These are phyloP conservation scores for Lumnitzera racemosa DNA, from an alignment of 345 rosid genomes.

Conservation along the genomic window DNA sequence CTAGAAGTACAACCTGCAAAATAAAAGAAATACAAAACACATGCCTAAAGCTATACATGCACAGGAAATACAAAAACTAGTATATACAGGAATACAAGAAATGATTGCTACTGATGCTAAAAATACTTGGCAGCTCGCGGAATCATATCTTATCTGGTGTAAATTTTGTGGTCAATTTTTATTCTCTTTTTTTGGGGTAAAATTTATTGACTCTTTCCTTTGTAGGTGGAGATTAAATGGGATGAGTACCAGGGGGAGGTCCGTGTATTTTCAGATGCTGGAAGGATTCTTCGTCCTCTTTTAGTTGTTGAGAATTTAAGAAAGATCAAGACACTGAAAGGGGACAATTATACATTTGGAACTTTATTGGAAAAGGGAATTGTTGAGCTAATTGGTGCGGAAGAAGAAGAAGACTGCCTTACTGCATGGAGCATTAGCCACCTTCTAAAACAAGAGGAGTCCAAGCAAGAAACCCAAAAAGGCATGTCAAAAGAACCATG, in stretches of 20 bases:
- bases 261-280: constrained; percentile 72
- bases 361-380: constrained; percentile 65
- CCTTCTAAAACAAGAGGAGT: constrained; percentile 34
- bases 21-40: no score
- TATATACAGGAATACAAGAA: no score
- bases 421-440: constrained; percentile 64
- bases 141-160: not conserved
- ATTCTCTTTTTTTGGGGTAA: no score
- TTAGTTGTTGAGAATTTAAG: constrained; percentile 59
- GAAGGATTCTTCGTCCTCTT: constrained; percentile 90
- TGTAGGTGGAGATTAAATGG: constrained; percentile 75
- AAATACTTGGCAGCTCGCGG: no score
- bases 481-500: constrained; percentile 12
- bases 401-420: constrained; percentile 86
- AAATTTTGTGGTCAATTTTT: not conserved
- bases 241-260: constrained; percentile 65
- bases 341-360: constrained; percentile 33
- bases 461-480: not conserved
- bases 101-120: no score
- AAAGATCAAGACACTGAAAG: constrained; percentile 44
- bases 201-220: constrained; percentile 7
- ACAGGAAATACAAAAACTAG: no score
- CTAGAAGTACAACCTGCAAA: no score
- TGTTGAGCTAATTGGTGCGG: constrained; percentile 66
- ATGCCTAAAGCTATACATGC: no score